phyloP scores from a whole-genome alignment of 768 basidiomycete species.

The Boletus bicolor region DNA sequence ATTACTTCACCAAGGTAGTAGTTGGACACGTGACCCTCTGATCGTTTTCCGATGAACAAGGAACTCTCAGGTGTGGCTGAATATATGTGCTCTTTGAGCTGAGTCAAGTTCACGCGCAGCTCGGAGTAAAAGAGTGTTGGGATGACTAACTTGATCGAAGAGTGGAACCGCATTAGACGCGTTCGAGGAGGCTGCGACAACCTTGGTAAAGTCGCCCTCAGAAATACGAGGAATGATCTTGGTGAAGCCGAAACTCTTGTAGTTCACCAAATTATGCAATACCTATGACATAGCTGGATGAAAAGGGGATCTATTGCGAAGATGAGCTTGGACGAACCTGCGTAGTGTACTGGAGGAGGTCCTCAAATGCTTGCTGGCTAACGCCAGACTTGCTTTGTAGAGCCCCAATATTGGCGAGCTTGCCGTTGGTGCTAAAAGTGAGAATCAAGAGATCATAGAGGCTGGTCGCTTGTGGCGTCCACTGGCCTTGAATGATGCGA shows the following conservation, averaged over 20 bases:
- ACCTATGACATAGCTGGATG: conserved; percentile 22
- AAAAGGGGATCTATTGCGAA: neutral
- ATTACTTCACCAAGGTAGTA: conserved; percentile 79
- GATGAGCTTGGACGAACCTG: conserved; percentile 47
- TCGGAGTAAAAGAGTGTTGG: neutral
- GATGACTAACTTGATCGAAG: conserved; percentile 55
- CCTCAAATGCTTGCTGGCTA: conserved; percentile 59
- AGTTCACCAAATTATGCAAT: conserved; percentile 55
- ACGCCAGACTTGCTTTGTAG: conserved; percentile 56
- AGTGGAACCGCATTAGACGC: conserved; percentile 51
- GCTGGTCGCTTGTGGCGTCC: conserved; percentile 66
- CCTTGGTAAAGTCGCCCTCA: conserved; percentile 56
- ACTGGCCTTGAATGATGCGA: conserved; percentile 80
- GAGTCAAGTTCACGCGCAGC: conserved; percentile 1
- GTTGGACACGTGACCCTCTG: conserved; percentile 74
- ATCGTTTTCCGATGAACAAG: conserved; percentile 77
- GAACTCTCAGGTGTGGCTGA: conserved; percentile 57
- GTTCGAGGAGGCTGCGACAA: conserved; percentile 61
- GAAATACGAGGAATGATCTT: conserved; percentile 79
- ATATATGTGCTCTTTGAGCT: conserved; percentile 79
- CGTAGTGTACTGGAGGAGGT: conserved; percentile 65
- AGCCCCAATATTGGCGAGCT: conserved; percentile 51
- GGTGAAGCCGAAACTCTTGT: conserved; percentile 78
- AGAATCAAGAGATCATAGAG: conserved; percentile 72
- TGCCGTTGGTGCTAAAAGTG: conserved; percentile 60